These are phyloP conservation scores for Eucalyptus globulus DNA, from an alignment of 345 rosid species.

Conservation along the genomic window DNA sequence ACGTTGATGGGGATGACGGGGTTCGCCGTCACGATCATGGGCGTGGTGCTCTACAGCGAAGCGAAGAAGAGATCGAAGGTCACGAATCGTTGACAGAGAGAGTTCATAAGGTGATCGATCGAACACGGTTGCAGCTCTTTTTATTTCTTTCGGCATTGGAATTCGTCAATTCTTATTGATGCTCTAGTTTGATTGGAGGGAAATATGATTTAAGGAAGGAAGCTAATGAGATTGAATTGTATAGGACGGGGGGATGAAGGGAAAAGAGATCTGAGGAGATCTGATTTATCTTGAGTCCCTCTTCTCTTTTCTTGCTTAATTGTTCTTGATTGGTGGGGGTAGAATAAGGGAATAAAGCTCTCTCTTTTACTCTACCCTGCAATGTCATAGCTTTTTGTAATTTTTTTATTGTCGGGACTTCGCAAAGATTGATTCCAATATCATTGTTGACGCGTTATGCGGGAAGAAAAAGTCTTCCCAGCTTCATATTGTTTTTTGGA, in stretches of 20 bases:
- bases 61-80: slow-evolving; percentile 99
- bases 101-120: neutral
- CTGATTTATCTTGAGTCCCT: neutral
- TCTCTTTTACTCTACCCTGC: slow-evolving; percentile 21
- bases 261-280: neutral
- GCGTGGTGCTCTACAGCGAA: slow-evolving; percentile 95
- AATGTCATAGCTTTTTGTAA: neutral
- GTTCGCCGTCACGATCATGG: slow-evolving; percentile 84
- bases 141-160: neutral
- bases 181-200: neutral
- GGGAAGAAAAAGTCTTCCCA: slow-evolving; percentile 17
- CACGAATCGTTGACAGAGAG: neutral
- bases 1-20: slow-evolving; percentile 89
- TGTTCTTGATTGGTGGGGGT: slow-evolving; percentile 9
- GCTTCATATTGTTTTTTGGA: neutral
- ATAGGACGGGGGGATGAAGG: slow-evolving; percentile 21
- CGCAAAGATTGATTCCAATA: slow-evolving; percentile 2
- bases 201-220: neutral
- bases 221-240: slow-evolving; percentile 21
- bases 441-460: neutral
- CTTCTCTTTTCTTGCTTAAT: neutral
- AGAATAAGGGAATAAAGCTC: slow-evolving; percentile 22
- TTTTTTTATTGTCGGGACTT: neutral
- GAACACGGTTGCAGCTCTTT: slow-evolving; percentile 16
- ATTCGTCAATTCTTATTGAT: neutral